These are phyloP conservation scores for Daldinia loculata DNA, from an alignment of 495 filamentous ascomycete genomes.

Conservation along the genomic window DNA sequence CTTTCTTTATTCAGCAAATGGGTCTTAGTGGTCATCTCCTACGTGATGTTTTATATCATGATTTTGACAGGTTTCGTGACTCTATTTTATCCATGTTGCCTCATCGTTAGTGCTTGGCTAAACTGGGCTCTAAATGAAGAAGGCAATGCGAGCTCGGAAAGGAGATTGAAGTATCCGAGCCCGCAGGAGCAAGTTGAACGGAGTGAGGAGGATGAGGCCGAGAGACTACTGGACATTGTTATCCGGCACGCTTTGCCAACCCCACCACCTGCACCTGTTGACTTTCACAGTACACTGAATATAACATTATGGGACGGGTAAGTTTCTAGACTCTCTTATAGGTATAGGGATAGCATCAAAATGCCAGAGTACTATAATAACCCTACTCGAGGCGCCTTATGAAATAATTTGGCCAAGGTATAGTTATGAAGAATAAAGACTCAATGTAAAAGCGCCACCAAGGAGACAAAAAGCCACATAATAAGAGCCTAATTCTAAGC, in stretches of 20 bases:
- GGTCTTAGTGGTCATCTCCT: background rate
- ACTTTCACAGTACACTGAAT: too few relatives aligned
- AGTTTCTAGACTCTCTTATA: background rate
- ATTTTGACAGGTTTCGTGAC: background rate
- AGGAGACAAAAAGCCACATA: too few relatives aligned
- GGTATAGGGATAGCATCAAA: background rate
- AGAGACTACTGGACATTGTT: background rate
- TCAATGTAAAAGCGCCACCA: too few relatives aligned
- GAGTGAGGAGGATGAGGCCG: background rate
- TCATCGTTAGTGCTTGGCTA: background rate
- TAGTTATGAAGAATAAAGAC: background rate
- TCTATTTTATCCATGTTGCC: background rate
- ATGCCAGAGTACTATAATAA: background rate
- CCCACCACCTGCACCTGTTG: background rate
- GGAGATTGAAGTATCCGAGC: background rate
- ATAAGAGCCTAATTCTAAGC: too few relatives aligned
- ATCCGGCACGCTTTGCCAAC: background rate
- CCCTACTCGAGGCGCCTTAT: background rate
- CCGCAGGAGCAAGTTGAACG: background rate
- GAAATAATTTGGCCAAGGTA: background rate
- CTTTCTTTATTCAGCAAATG: background rate
- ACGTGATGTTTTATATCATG: slow-evolving; percentile 1
- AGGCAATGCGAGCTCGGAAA: background rate
- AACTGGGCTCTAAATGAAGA: background rate
- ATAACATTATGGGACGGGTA: too few relatives aligned